Evolutionary conservation across 169 alveolate genomes (phyloP).

Genomic region (Babesia bigemina): DNA sequence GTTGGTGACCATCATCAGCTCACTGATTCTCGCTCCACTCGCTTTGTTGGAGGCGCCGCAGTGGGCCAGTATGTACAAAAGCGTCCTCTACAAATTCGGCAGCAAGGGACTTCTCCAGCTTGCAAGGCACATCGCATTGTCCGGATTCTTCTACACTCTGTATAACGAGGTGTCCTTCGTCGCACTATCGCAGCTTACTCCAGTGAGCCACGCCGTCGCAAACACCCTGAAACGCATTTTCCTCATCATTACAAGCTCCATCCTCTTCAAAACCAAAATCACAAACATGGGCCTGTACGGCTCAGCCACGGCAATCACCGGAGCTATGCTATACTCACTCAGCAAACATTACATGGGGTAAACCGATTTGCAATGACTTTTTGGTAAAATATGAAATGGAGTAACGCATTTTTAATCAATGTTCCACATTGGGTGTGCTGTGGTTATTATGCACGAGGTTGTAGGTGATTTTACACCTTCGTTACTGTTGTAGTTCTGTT

Average conservation of each 20-base stretch:
- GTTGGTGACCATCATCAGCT: conserved; percentile 58
- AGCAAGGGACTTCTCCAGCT: conserved; percentile 18
- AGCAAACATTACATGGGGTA: conserved; percentile 43
- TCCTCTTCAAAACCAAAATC: conserved; percentile 70
- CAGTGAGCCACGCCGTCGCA: conserved; percentile 82
- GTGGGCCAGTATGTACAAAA: conserved; percentile 37
- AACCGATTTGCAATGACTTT: neutral
- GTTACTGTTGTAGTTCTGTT: too few relatives aligned
- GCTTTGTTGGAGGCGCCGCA: conserved; percentile 32
- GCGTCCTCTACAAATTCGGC: conserved; percentile 32
- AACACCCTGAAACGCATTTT: conserved; percentile 77
- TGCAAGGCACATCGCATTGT: conserved; percentile 60
- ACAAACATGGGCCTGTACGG: conserved; percentile 74
- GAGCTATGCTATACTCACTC: conserved; percentile 74
- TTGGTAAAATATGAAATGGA: neutral
- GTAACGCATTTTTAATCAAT: too few relatives aligned
- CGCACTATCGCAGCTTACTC: conserved; percentile 72
- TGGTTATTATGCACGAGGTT: too few relatives aligned
- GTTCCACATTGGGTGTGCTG: too few relatives aligned
- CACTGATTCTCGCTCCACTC: conserved; percentile 74
- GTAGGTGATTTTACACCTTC: too few relatives aligned
- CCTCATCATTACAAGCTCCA: conserved; percentile 65
- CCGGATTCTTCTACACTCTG: conserved; percentile 71
- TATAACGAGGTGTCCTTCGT: conserved; percentile 72
- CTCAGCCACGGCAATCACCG: conserved; percentile 78